Base-by-base conservation (phyloP, 768 basidiomycete genomes). In the Naganishia onofrii region DNA sequence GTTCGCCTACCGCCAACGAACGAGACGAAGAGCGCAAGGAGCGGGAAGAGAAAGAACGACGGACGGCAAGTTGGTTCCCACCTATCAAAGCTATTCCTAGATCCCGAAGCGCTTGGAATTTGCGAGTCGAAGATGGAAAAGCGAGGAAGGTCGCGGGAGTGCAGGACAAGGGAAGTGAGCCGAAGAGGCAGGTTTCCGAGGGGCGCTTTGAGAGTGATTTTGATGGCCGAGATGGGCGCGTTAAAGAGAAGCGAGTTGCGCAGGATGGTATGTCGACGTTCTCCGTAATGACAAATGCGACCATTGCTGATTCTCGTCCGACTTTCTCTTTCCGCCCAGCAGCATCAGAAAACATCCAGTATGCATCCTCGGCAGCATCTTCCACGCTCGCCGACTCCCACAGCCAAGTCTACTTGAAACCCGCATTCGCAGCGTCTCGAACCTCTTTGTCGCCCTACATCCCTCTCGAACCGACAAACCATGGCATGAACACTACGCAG, bases 51-150 rank as follows among this genome's bases (percentile, higher is more conserved):
- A 17, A 26, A 8, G 60, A 63, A 26, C 38, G 38, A 19, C 60
- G 60, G 12, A 63, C 60, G 10, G 32, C 60, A 8, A 34, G 23
- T 13, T 63, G 60, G 60, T 63, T 44, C 38, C 60, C 60, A 26
- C 60, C 60, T 29, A 42, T 44, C 19, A 63, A 63, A 17, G 60
- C 60, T 6, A 63, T 63, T 3, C 60, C 60, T 4, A 26, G 60
- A 29, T 63, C 60, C 23, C 2, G 38, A 12, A 63, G 60, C 19
- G 60, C 60, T 44, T 63, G 60, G 60, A 63, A 63, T 44, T 26
- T 63, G 23, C n/a, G 60, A 29, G 60, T 63, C 36, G 60, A 63
- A 8, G 60, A 44, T 17, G 60, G 60, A 12, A 63, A 63, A 26
- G 60, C 19, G 23, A 58, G 21, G 21, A 32, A 23, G n/a, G 34